Conservation (phyloP, 768 basidiomycete genomes). For the Pulveroboletus sp. region DNA sequence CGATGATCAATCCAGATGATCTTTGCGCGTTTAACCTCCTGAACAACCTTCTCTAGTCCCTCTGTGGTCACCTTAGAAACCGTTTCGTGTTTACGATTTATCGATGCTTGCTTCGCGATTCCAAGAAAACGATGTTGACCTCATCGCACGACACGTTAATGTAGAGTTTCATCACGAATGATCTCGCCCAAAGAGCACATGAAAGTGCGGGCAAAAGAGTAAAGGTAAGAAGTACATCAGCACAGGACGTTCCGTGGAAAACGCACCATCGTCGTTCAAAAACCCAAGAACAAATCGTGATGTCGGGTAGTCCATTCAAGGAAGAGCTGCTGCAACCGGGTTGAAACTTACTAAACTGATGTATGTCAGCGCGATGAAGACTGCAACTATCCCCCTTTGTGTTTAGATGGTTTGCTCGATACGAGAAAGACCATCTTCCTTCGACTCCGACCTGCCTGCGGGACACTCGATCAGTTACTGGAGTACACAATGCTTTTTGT, state of each 20-base stretch:
- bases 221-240: too few species aligned
- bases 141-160: conserved; percentile 23
- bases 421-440: too few species aligned
- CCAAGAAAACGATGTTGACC: conserved; percentile 14
- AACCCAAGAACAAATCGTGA: conserved; percentile 23
- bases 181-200: conserved; percentile 18
- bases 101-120: conserved; percentile 23
- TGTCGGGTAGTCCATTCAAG: conserved; percentile 27
- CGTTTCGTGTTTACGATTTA: conserved; percentile 24
- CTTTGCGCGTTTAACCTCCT: not conserved
- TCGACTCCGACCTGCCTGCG: too few species aligned
- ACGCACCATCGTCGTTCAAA: conserved; percentile 11
- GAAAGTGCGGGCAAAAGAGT: conserved; percentile 8
- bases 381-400: too few species aligned
- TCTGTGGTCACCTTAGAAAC: too few species aligned
- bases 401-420: too few species aligned
- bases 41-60: not conserved
- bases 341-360: conserved; percentile 29
- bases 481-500: too few species aligned
- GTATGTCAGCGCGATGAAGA: conserved; percentile 21
- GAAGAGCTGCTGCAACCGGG: conserved; percentile 31
- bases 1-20: too few species aligned
- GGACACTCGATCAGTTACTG: too few species aligned
- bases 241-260: conserved; percentile 21
- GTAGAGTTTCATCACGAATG: conserved; percentile 12